phyloP scores from a whole-genome alignment of 2,329 filamentous ascomycete species.

The Aspergillus fumigatus region DNA sequence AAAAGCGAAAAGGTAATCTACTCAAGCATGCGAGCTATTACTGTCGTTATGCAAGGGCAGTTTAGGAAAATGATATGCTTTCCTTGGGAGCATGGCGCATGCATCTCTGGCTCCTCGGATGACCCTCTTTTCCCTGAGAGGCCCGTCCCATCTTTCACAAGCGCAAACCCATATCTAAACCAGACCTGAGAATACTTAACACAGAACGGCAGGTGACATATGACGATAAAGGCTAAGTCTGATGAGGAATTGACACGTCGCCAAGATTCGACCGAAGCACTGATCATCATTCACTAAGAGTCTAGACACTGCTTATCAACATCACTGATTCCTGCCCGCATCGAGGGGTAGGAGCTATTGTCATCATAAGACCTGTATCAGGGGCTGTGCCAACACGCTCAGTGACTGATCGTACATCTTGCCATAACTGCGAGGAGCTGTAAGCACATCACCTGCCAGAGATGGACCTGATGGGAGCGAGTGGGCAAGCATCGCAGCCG shows the following conservation, averaged over 20 bases:
- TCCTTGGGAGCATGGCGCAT: background rate
- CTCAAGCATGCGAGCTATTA: too few relatives aligned
- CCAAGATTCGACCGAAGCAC: background rate
- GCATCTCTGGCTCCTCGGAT: too few relatives aligned
- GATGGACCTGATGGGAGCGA: background rate
- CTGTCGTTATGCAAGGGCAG: too few relatives aligned
- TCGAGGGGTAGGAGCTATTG: background rate
- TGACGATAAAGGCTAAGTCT: background rate
- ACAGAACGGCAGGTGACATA: background rate
- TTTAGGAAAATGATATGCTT: too few relatives aligned
- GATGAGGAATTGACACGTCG: background rate
- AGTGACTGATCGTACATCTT: background rate
- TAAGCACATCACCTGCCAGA: background rate
- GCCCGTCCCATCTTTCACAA: background rate
- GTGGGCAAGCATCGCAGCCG: background rate
- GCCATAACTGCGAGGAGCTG: background rate
- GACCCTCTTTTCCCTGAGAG: background rate
- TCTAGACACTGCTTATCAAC: background rate
- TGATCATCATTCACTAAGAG: background rate
- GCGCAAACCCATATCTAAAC: background rate
- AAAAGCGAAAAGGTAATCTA: too few relatives aligned
- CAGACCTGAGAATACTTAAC: background rate
- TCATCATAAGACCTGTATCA: background rate
- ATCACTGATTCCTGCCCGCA: background rate
- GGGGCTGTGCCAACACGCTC: background rate